These are phyloP conservation scores for Saccharomyces hybrid DNA, from an alignment of 1,139 yeast species.

Conservation along the genomic window DNA sequence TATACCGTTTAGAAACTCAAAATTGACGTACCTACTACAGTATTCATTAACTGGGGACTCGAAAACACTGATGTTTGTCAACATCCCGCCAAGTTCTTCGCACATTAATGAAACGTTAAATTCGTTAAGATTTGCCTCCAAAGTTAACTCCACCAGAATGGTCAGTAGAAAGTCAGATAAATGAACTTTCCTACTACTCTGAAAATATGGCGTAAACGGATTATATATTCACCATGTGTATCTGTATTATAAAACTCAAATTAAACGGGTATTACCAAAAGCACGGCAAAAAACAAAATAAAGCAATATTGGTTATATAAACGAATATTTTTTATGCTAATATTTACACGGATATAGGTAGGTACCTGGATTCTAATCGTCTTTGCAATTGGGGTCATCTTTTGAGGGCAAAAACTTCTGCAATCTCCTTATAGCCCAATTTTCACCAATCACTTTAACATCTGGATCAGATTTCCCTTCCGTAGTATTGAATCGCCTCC, in stretches of 20 bases:
- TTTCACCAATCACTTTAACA: conserved; percentile 60
- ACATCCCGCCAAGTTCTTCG: conserved; percentile 59
- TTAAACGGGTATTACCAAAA: not conserved
- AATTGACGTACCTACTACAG: conserved; percentile 72
- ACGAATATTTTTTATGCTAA: not conserved
- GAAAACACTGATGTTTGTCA: conserved; percentile 90
- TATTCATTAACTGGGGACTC: conserved; percentile 80
- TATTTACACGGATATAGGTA: not conserved
- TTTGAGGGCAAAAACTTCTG: conserved; percentile 43
- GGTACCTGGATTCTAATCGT: not conserved
- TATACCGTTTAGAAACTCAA: conserved; percentile 52
- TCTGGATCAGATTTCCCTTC: conserved; percentile 66
- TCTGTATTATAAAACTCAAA: not conserved
- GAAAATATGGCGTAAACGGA: not conserved
- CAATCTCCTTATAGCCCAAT: conserved; percentile 70
- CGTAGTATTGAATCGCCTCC: conserved; percentile 56
- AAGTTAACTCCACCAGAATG: conserved; percentile 54
- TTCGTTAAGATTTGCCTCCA: conserved; percentile 82
- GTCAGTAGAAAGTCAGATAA: conserved; percentile 7
- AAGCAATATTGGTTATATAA: not conserved
- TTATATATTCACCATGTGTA: not conserved
- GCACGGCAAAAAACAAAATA: not conserved
- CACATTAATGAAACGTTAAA: conserved; percentile 74
- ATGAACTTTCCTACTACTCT: not conserved
- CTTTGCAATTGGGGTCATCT: conserved; percentile 16